Conservation (phyloP, 2,329 filamentous ascomycete species). For the Pleurostoma richardsiae region DNA sequence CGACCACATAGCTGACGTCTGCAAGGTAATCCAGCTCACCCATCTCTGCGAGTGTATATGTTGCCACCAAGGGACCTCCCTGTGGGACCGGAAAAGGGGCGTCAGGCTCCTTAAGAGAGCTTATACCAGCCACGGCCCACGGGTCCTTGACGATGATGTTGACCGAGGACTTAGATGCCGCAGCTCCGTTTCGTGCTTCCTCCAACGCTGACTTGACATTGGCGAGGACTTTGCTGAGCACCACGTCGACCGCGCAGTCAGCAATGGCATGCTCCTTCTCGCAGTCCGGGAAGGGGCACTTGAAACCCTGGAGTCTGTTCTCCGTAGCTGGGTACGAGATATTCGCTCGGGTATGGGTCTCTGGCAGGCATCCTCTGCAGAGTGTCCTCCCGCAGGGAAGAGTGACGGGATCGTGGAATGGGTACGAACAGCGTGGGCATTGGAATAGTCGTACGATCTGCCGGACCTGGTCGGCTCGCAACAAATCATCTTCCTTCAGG, state of each 20-base stretch:
- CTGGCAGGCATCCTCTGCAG: conserved; percentile 70
- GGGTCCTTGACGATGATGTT: conserved; percentile 29
- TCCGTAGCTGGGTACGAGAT: conserved; percentile 73
- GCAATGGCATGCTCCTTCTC: conserved; percentile 66
- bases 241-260: conserved; percentile 75
- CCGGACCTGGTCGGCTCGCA: conserved; percentile 46
- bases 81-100: conserved; percentile 30
- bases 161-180: conserved; percentile 30
- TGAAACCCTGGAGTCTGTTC: conserved; percentile 63
- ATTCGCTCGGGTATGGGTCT: conserved; percentile 56
- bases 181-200: conserved; percentile 25
- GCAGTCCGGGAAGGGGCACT: conserved; percentile 68
- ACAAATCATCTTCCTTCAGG: too few relatives aligned
- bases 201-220: conserved; percentile 50
- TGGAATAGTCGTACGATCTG: conserved; percentile 70
- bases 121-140: conserved; percentile 33
- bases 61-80: conserved; percentile 59
- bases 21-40: conserved; percentile 53
- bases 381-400: conserved; percentile 78
- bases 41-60: conserved; percentile 59
- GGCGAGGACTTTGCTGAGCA: conserved; percentile 65
- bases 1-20: conserved; percentile 45
- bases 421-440: conserved; percentile 68
- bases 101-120: conserved; percentile 30
- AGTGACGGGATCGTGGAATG: conserved; percentile 64